These are phyloP conservation scores for Pyricularia sp. DNA, from an alignment of 2,329 filamentous ascomycete species.

Conservation along the genomic window DNA sequence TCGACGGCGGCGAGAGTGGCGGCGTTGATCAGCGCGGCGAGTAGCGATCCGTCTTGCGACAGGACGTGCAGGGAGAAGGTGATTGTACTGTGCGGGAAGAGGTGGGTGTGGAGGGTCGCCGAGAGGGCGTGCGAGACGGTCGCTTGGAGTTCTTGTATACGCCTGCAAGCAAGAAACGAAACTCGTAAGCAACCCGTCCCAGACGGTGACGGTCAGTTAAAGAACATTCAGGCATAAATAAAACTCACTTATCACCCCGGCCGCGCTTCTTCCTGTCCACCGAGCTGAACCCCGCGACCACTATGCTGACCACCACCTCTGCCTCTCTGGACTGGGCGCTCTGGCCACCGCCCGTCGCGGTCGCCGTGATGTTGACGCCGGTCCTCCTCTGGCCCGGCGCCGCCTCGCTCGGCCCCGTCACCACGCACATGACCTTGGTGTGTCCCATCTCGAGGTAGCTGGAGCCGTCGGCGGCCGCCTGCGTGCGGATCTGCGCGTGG, in stretches of 20 bases:
- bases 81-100: constrained; percentile 83
- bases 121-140: constrained; percentile 68
- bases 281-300: constrained; percentile 76
- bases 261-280: constrained; percentile 70
- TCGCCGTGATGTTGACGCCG: constrained; percentile 30
- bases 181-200: not conserved
- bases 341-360: constrained; percentile 15
- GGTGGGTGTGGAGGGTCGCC: constrained; percentile 66
- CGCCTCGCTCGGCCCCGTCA: constrained; percentile 70
- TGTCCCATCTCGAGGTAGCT: constrained; percentile 95
- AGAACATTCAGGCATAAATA: constrained; percentile 6
- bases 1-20: constrained; percentile 85
- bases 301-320: constrained; percentile 67
- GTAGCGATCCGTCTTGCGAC: constrained; percentile 76
- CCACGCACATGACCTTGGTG: constrained; percentile 89
- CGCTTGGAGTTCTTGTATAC: constrained; percentile 67
- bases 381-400: constrained; percentile 29
- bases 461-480: constrained; percentile 83
- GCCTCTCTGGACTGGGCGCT: constrained; percentile 34
- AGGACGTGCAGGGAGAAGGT: constrained; percentile 75
- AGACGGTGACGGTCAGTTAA: not conserved
- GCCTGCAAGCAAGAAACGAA: constrained; percentile 31
- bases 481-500: constrained; percentile 80
- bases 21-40: constrained; percentile 84
- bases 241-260: constrained; percentile 68